phyloP scores from a whole-genome alignment of 2,329 filamentous ascomycete species.

The Penicillium sp. region DNA sequence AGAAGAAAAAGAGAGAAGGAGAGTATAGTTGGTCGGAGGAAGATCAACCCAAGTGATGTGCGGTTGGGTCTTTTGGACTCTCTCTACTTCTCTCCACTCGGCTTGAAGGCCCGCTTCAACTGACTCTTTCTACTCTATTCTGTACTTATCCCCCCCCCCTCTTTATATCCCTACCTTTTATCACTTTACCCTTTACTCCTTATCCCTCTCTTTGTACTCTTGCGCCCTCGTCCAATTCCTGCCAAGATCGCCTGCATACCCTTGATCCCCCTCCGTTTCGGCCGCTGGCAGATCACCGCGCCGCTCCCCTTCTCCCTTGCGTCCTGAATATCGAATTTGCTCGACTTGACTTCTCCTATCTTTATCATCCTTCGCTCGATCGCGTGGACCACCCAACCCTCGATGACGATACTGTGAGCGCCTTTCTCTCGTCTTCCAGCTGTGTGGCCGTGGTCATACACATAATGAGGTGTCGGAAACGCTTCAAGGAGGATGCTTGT shows the following conservation, averaged over 20 bases:
- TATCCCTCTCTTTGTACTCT: not conserved
- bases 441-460: conserved; percentile 18
- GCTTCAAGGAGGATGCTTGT: conserved; percentile 41
- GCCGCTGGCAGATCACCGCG: conserved; percentile 20
- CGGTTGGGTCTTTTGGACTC: too few relatives aligned
- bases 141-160: not conserved
- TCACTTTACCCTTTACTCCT: not conserved
- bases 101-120: not conserved
- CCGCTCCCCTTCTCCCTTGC: conserved; percentile 30
- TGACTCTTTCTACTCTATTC: not conserved
- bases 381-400: conserved; percentile 4
- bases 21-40: not conserved
- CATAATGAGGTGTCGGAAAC: conserved; percentile 47
- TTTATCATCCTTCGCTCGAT: conserved; percentile 1
- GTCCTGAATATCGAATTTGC: conserved; percentile 12
- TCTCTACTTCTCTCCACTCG: not conserved
- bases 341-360: conserved; percentile 4
- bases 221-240: conserved; percentile 1
- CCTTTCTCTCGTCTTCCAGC: not conserved
- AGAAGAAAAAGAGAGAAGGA: not conserved
- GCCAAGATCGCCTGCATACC: conserved; percentile 19
- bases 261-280: conserved; percentile 16
- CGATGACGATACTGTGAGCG: conserved; percentile 15
- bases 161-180: not conserved
- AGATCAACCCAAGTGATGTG: not conserved